A percentile compares a stretch with the other conserved stretches of the same genome.
Evolutionary conservation across 345 rosid genomes (phyloP).

Genomic region (Psidium guajava): DNA sequence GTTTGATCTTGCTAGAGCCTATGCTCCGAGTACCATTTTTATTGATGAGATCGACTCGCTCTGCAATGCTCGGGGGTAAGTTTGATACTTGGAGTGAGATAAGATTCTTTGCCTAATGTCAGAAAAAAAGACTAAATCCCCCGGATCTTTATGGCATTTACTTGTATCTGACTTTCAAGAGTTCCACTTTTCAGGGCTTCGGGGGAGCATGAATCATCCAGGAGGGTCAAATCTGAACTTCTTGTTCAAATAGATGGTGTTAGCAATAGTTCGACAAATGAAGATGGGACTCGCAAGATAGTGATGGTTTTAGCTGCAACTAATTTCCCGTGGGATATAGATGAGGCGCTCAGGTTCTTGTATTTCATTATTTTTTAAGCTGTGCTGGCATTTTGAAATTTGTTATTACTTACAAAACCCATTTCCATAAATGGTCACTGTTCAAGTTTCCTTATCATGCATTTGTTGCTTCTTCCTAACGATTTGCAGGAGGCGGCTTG

Average conservation of each 20-base stretch:
- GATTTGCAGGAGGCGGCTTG: conserved; percentile 90
- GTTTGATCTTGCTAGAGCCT: conserved; percentile 93
- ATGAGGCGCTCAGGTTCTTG: conserved; percentile 83
- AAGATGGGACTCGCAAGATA: conserved; percentile 92
- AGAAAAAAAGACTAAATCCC: neutral
- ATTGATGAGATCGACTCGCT: conserved; percentile 97
- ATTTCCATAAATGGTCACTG: neutral
- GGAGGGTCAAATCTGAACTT: conserved; percentile 99
- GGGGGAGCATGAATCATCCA: conserved; percentile 96
- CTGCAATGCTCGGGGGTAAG: conserved; percentile 94
- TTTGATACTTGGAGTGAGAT: neutral
- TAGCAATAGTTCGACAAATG: conserved; percentile 74
- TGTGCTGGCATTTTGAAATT: neutral
- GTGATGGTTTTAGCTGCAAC: conserved; percentile 99
- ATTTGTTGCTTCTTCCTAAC: neutral
- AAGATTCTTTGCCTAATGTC: neutral
- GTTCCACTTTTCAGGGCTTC: conserved; percentile 51
- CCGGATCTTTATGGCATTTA: neutral
- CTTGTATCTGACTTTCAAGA: neutral
- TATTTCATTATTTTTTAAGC: neutral
- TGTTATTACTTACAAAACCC: neutral
- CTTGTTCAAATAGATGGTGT: conserved; percentile 99
- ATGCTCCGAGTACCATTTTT: conserved; percentile 95
- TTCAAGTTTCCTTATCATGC: neutral
- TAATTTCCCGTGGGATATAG: conserved; percentile 99